Conservation (phyloP, 1,139 yeast genomes). For the Protomyces inundatus region DNA sequence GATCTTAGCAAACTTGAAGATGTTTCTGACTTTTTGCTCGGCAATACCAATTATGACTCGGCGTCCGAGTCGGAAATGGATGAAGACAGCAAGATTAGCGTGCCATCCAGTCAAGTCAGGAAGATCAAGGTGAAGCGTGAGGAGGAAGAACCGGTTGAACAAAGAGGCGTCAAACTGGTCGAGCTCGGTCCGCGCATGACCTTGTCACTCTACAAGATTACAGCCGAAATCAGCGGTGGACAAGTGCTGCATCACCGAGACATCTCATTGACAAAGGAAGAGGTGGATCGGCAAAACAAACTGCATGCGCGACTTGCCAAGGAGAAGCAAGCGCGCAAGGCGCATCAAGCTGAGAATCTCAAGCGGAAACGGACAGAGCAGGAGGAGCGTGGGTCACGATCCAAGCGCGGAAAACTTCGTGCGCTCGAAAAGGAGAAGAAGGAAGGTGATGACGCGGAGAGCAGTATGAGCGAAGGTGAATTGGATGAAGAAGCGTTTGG, state of each 20-base stretch:
- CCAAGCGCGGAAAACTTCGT: constrained; percentile 22
- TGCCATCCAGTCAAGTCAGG: constrained; percentile 43
- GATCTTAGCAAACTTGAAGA: constrained; percentile 63
- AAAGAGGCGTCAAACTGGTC: constrained; percentile 84
- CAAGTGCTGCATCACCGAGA: constrained; percentile 75
- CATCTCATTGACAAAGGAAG: constrained; percentile 23
- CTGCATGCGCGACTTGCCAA: constrained; percentile 27
- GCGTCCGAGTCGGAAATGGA: constrained; percentile 93
- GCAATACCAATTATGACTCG: constrained; percentile 70
- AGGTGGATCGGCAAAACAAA: constrained; percentile 28
- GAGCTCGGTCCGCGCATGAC: constrained; percentile 91
- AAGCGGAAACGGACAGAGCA: constrained; percentile 23
- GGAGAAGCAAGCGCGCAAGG: constrained; percentile 24
- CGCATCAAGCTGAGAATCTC: constrained; percentile 26
- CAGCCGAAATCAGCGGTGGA: constrained; percentile 84
- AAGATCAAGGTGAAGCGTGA: constrained; percentile 25
- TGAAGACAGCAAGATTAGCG: constrained; percentile 78
- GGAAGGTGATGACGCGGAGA: constrained; percentile 12
- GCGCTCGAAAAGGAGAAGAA: constrained; percentile 5
- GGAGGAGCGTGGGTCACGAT: constrained; percentile 11
- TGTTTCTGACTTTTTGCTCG: constrained; percentile 76
- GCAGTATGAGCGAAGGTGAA: constrained; percentile 19
- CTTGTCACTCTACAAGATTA: constrained; percentile 73
- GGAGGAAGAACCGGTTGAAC: constrained; percentile 43
- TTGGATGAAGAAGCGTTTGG: constrained; percentile 20